Evolutionary conservation across 140 eudicot genomes (phyloP).

Genomic region (Erigeron philadelphicus): DNA sequence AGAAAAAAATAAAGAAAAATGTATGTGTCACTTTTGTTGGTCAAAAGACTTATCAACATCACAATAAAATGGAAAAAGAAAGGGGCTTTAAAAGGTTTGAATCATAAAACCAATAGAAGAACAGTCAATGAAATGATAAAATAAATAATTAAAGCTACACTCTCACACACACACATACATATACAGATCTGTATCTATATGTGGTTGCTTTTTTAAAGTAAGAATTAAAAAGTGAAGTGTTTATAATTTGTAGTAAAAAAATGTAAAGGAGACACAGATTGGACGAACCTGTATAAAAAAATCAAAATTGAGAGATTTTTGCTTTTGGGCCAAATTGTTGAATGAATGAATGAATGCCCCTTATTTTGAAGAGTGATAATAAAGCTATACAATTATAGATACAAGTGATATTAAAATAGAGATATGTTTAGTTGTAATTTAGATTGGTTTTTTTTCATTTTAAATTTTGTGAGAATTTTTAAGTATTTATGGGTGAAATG

Average conservation of each 20-base stretch:
- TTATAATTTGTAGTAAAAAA: background rate
- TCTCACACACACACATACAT: background rate
- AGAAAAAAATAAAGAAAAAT: too few relatives aligned
- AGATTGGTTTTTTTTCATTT: too few relatives aligned
- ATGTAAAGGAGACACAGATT: conserved; percentile 28
- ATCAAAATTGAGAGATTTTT: conserved; percentile 12
- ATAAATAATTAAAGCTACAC: conserved; percentile 19
- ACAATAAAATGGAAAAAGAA: conserved; percentile 29
- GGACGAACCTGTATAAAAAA: conserved; percentile 26
- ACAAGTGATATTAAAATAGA: background rate
- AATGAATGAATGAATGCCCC: conserved; percentile 15
- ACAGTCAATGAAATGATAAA: conserved; percentile 34
- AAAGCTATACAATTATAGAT: too few relatives aligned
- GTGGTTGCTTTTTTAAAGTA: background rate
- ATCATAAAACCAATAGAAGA: conserved; percentile 41
- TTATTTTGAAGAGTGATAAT: background rate
- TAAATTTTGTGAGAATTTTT: too few relatives aligned
- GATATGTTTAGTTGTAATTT: background rate
- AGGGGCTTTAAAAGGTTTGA: conserved; percentile 35
- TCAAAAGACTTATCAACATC: conserved; percentile 49
- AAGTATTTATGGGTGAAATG: background rate
- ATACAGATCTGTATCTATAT: conserved; percentile 30
- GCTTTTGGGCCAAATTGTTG: conserved; percentile 27
- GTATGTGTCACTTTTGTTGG: conserved; percentile 38
- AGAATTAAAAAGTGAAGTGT: conserved; percentile 26